A percentile compares a stretch with the other conserved stretches of the same genome.
Conservation (phyloP, 768 basidiomycete species). For the Saitozyma sp. region DNA sequence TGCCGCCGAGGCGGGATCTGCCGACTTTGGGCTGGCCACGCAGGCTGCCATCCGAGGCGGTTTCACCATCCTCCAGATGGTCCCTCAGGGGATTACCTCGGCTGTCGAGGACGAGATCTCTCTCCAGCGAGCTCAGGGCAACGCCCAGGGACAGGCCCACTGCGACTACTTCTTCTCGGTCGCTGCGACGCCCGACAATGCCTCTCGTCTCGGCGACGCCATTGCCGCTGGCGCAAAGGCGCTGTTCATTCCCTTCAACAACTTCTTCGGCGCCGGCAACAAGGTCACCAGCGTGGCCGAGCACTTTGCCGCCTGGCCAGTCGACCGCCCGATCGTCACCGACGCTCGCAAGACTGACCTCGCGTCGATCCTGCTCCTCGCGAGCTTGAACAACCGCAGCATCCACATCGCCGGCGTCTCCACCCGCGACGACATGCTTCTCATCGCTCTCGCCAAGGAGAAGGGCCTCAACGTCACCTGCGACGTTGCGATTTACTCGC, state of each 20-base stretch:
- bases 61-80: conserved; percentile 79
- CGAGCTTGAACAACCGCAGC: conserved; percentile 84
- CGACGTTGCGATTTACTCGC: conserved; percentile 85
- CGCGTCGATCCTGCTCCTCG: conserved; percentile 86
- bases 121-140: conserved; percentile 69
- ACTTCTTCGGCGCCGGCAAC: conserved; percentile 50
- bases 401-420: conserved; percentile 90
- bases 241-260: conserved; percentile 78
- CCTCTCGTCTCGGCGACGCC: conserved; percentile 62
- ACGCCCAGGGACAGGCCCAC: conserved; percentile 65
- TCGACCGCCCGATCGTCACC: conserved; percentile 88
- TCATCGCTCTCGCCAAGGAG: conserved; percentile 92
- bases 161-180: conserved; percentile 87
- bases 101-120: conserved; percentile 67
- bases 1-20: conserved; percentile 60
- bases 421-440: conserved; percentile 76
- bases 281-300: conserved; percentile 74
- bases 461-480: conserved; percentile 93
- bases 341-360: conserved; percentile 89
- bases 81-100: conserved; percentile 67
- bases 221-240: conserved; percentile 76
- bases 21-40: conserved; percentile 68
- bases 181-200: conserved; percentile 70
- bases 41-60: conserved; percentile 84
- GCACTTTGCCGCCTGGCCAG: conserved; percentile 87